phyloP scores from a whole-genome alignment of 768 basidiomycete genomes.

The Lactarius tabidus region DNA sequence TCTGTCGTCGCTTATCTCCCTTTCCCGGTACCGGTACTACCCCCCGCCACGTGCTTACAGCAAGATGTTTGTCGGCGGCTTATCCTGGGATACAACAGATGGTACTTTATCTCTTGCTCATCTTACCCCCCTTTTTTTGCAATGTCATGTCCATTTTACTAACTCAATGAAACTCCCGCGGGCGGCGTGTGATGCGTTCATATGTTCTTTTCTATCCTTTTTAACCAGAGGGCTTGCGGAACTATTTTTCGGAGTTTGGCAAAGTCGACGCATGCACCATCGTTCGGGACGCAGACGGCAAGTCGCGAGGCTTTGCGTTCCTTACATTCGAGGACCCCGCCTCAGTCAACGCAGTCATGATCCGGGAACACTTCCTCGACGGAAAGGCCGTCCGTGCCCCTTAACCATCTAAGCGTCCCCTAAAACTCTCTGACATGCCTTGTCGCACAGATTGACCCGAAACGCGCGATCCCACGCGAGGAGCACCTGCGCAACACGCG shows the following conservation, averaged over 20 bases:
- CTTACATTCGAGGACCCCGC: constrained; percentile 52
- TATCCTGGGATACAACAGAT: constrained; percentile 99
- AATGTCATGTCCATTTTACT: constrained; percentile 34
- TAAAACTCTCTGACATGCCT: constrained; percentile 1
- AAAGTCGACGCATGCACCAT: constrained; percentile 97
- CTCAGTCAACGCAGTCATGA: constrained; percentile 94
- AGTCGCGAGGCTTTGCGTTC: constrained; percentile 97
- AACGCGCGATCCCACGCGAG: constrained; percentile 94
- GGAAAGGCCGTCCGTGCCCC: constrained; percentile 83
- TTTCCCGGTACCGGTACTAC: constrained; percentile 19
- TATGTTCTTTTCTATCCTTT: background rate
- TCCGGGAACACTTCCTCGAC: constrained; percentile 89
- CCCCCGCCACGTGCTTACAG: constrained; percentile 43
- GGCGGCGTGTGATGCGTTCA: constrained; percentile 24
- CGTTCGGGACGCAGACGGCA: constrained; percentile 94
- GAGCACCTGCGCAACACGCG: constrained; percentile 93
- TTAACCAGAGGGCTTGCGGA: constrained; percentile 61
- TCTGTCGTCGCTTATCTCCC: constrained; percentile 22
- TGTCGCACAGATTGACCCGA: constrained; percentile 86
- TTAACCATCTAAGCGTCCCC: constrained; percentile 8
- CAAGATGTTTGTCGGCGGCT: constrained; percentile 99
- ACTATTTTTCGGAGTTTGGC: constrained; percentile 94
- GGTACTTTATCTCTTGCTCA: constrained; percentile 51
- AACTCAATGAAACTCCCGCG: constrained; percentile 43
- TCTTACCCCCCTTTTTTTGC: background rate